phyloP scores from a whole-genome alignment of 805 yeast species.

The Candida odintsovae region DNA sequence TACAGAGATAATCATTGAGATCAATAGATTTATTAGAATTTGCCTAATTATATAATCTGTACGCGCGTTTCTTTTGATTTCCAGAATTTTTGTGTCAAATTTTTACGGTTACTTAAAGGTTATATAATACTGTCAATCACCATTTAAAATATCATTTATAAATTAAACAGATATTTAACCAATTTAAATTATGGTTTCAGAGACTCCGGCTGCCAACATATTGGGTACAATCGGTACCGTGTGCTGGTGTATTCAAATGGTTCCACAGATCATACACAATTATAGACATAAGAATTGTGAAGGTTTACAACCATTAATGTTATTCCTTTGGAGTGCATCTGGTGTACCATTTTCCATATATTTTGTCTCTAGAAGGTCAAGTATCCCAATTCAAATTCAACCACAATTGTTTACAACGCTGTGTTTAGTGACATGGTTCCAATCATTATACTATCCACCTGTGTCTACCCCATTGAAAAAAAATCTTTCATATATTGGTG shows the following conservation, averaged over 20 bases:
- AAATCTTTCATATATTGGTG: slow-evolving; percentile 29
- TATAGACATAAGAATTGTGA: slow-evolving; percentile 71
- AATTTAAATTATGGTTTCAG: slow-evolving; percentile 4
- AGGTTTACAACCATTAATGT: slow-evolving; percentile 81
- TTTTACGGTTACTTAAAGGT: too few species aligned
- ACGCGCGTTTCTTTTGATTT: too few species aligned
- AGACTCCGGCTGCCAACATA: slow-evolving; percentile 52
- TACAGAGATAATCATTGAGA: too few species aligned
- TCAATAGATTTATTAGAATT: too few species aligned
- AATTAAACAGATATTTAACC: too few species aligned
- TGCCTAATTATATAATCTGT: too few species aligned
- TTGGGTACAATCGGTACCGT: slow-evolving; percentile 87
- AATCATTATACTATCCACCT: slow-evolving; percentile 75
- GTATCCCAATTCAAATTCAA: slow-evolving; percentile 76
- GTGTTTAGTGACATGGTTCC: slow-evolving; percentile 61
- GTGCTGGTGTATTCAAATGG: slow-evolving; percentile 85
- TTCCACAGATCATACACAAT: slow-evolving; percentile 80
- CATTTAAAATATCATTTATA: too few species aligned
- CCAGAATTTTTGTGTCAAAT: too few species aligned
- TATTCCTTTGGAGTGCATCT: slow-evolving; percentile 66
- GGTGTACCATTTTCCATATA: slow-evolving; percentile 88
- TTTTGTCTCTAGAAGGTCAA: slow-evolving; percentile 64
- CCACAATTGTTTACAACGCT: slow-evolving; percentile 78
- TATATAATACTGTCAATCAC: too few species aligned
- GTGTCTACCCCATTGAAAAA: slow-evolving; percentile 30